Evolutionary conservation across 2,329 filamentous ascomycete genomes (phyloP), one percentile per base, ranked within the genome.

Genomic region (Fusarium xylarioides): DNA sequence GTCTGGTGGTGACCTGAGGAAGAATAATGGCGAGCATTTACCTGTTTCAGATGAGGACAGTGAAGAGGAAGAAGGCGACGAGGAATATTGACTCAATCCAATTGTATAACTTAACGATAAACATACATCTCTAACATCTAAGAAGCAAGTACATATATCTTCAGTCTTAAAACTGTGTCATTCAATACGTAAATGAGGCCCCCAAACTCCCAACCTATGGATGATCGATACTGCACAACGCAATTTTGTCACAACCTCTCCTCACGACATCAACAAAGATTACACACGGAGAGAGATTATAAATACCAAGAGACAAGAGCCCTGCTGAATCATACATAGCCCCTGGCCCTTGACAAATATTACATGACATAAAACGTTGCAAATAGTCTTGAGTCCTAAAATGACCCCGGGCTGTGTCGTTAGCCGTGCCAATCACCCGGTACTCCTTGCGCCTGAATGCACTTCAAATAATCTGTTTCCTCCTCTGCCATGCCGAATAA

Each of bases 361-460:
- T 74, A 76, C 54, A 61, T 65, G 68, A 62, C 73, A 75, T 72
- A 70, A 71, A 67, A 68, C 69, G 53, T 67, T 74, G 55, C 43
- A 68, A 68, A 58, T 64, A 50, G 54, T 74, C 70, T 71, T 54
- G 42, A 66, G 46, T 55, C 71, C 62, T 50, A 58, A 70, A 54
- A 70, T 52, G 54, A 63, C 50, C 50, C 57, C 55, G 64, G 61
- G 59, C 54, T 74, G 54, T 68, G 46, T 68, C 66, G 35, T 56
- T 44, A 35, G 53, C 40, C 54, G 26, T 44, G 40, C 40, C 46
- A 58, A 68, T 63, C 64, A 68, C 73, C 70, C 64, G 44, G 66
- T 76, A 78, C 78, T 76, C 76, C 77, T 63, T 79, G 65, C 76
- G 76, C 76, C 76, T 64, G 49, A 68, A 76, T 76, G 73, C 62